A percentile compares a stretch with the other conserved stretches of the same genome.
Conservation (phyloP, 148 eudicot species). For the Beta vulgaris region DNA sequence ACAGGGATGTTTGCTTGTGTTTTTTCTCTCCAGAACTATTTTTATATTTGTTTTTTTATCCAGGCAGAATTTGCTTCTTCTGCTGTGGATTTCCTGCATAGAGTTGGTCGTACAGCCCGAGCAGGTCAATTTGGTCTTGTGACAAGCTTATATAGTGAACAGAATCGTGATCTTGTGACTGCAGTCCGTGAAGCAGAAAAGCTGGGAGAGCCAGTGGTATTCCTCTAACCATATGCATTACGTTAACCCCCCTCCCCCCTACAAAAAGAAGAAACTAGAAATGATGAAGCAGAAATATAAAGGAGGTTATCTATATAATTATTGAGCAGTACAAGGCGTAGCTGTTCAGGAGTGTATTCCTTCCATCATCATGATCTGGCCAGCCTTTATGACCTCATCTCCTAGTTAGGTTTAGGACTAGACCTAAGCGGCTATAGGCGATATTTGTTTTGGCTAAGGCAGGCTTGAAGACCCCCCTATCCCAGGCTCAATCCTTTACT, state of each 20-base stretch:
- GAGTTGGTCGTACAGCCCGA: conserved; percentile 96
- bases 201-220: conserved; percentile 73
- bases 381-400: not conserved
- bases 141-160: conserved; percentile 68
- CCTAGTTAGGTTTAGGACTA: not conserved
- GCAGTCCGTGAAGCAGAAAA: conserved; percentile 86
- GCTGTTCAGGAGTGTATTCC: not conserved
- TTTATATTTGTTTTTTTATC: conserved; percentile 12
- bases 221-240: not conserved
- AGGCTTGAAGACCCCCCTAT: not conserved
- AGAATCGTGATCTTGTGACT: conserved; percentile 75
- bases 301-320: not conserved
- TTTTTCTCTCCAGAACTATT: not conserved
- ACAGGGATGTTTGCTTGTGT: too few species aligned
- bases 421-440: too few species aligned
- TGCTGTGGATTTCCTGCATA: conserved; percentile 94
- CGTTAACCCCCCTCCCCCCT: not conserved
- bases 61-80: conserved; percentile 94
- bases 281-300: not conserved
- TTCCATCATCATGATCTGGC: not conserved
- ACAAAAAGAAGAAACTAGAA: not conserved
- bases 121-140: conserved; percentile 92
- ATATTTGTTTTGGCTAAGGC: not conserved
- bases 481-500: not conserved
- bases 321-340: not conserved